Evolutionary conservation across 805 yeast species (phyloP).

Genomic region (Yarrowia osloensis): DNA sequence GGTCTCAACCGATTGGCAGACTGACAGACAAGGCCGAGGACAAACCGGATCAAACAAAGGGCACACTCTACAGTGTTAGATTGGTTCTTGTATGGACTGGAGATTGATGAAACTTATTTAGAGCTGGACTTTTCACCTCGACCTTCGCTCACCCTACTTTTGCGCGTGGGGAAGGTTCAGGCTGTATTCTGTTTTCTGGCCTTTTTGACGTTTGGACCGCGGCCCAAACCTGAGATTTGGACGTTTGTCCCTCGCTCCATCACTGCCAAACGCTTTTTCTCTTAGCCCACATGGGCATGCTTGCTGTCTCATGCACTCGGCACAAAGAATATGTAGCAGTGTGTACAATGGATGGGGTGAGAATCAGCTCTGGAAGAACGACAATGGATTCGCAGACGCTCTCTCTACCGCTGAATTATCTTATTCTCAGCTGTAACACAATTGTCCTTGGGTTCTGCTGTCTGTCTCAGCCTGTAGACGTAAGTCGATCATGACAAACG

Average conservation of each 20-base stretch:
- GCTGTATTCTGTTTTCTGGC: slow-evolving; percentile 16
- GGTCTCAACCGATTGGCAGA: neutral
- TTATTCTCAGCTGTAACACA: neutral
- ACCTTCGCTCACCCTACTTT: neutral
- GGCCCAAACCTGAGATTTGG: neutral
- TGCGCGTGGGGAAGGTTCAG: slow-evolving; percentile 20
- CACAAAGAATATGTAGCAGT: neutral
- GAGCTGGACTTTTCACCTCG: neutral
- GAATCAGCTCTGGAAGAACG: neutral
- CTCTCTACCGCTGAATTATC: neutral
- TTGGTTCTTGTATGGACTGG: neutral
- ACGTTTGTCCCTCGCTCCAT: neutral
- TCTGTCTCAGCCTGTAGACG: slow-evolving; percentile 18
- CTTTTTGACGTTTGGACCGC: slow-evolving; percentile 19
- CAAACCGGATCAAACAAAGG: neutral
- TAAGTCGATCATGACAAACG: slow-evolving; percentile 26
- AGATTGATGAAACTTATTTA: neutral
- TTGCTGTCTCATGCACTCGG: slow-evolving; percentile 1
- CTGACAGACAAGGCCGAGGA: neutral
- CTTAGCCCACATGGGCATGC: slow-evolving; percentile 4
- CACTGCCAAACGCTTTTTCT: neutral
- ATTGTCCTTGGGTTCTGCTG: neutral
- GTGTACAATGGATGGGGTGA: neutral
- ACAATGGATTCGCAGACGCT: neutral
- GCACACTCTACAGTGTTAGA: neutral